Base-by-base conservation (phyloP, 371 early-diverging fungal species). In the Mucor mucedo region DNA sequence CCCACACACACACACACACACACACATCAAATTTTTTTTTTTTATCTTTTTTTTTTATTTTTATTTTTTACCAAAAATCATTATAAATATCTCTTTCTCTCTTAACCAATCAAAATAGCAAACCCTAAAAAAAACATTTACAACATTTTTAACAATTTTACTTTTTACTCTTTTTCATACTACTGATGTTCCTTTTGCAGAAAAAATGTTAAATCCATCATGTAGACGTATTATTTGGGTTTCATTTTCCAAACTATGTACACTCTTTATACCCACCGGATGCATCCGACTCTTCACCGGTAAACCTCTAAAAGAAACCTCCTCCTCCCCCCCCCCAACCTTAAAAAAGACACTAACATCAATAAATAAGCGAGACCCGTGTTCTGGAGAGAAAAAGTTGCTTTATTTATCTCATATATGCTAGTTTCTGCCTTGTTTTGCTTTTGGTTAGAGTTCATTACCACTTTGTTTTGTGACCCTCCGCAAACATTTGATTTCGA, bases 351-450 rank as follows among this genome's bases (percentile, higher is more conserved):
- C 4, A 35, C 35, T 21, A 21, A 21, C 21, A 21, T 21, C 21
- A 21, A 21, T 21, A 21, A 16, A 14, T 16, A 60, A 82, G 82
- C 58, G 16, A 67, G 74, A 55, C 76, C 77, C 44, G 63, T 71
- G 45, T 77, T 74, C n/a, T 82, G 77, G 77, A 71, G 78, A 62
- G 83, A 82, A 66, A 82, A 82, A 59, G 52, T 82, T 4, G 68
- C 83, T 9, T 62, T 73, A 11, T 70, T 70, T n/a, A 27, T 71
- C 8, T 32, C 73, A 2, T 70, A 68, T 50, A 21, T 72, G 4
- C 21, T 68, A 3, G 49, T 74, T 7, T 64, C 62, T 8, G 72
- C 55, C 2, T 16, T 77, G 33, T 71, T 82, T 60, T 65, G 73
- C 21, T 66, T 79, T 53, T 79, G 79, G 80, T 55, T 82, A 28